Conservation (phyloP, 192 early-diverging fungal genomes). For the Allomyces javanicus region DNA sequence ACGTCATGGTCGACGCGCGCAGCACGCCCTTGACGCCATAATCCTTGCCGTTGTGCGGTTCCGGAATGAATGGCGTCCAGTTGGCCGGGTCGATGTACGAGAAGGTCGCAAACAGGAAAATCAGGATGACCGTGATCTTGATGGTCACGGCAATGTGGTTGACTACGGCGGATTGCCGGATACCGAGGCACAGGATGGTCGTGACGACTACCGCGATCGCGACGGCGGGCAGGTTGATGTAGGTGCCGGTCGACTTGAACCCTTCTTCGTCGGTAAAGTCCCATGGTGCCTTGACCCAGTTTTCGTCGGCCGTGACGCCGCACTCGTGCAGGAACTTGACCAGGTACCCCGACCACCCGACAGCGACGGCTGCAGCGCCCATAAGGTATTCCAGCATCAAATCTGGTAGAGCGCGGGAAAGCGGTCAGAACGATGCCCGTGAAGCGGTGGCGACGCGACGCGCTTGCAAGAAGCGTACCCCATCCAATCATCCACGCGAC, state of each 20-base stretch:
- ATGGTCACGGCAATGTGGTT: constrained; percentile 49
- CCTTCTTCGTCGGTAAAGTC: constrained; percentile 30
- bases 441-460: too few relatives aligned
- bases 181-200: constrained; percentile 40
- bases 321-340: constrained; percentile 42
- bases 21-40: constrained; percentile 53
- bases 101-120: constrained; percentile 63
- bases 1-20: constrained; percentile 50
- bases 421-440: too few relatives aligned
- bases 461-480: background rate
- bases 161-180: constrained; percentile 49
- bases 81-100: constrained; percentile 47
- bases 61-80: constrained; percentile 58
- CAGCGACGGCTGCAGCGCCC: constrained; percentile 57
- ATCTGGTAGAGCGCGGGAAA: constrained; percentile 11
- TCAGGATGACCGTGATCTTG: constrained; percentile 53
- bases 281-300: constrained; percentile 49
- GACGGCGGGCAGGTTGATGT: constrained; percentile 59
- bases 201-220: constrained; percentile 44
- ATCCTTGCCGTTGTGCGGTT: constrained; percentile 24
- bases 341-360: constrained; percentile 70
- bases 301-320: constrained; percentile 16
- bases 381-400: constrained; percentile 74
- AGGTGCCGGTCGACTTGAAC: constrained; percentile 19
- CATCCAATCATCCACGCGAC: background rate